These are phyloP conservation scores for Euryodendron excelsum DNA, from an alignment of 148 eudicot species.

Conservation along the genomic window DNA sequence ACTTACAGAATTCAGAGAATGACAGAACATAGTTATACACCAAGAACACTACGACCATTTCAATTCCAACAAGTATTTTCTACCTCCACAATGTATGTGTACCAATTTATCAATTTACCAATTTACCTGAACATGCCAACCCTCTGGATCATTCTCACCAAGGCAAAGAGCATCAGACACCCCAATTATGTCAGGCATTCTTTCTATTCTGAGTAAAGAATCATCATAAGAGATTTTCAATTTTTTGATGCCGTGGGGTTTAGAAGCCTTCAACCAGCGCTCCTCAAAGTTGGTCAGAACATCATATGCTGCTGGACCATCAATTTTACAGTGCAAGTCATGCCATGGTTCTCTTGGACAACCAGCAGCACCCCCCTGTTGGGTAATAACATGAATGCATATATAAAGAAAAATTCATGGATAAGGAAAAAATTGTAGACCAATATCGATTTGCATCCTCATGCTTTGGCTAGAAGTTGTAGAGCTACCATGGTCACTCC, in stretches of 20 bases:
- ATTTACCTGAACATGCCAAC: slow-evolving; percentile 92
- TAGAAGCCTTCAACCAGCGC: slow-evolving; percentile 85
- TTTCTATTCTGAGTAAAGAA: slow-evolving; percentile 71
- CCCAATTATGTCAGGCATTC: slow-evolving; percentile 70
- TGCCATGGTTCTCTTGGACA: slow-evolving; percentile 99
- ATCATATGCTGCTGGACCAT: slow-evolving; percentile 98
- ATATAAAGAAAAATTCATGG: background rate
- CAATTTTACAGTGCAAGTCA: slow-evolving; percentile 90
- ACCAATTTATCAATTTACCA: no score
- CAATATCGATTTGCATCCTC: background rate
- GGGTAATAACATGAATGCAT: background rate
- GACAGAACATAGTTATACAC: background rate
- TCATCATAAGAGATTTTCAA: slow-evolving; percentile 66
- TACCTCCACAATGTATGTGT: background rate
- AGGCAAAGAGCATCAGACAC: slow-evolving; percentile 54
- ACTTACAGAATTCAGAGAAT: background rate
- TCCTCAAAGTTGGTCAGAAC: slow-evolving; percentile 83
- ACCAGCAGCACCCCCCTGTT: slow-evolving; percentile 69
- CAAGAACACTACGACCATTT: background rate
- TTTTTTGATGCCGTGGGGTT: slow-evolving; percentile 72
- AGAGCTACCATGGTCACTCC: background rate
- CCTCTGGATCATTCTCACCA: slow-evolving; percentile 61
- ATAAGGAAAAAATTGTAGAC: background rate
- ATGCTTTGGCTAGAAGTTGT: background rate
- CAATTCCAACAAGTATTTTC: background rate